These are phyloP conservation scores for Coniosporium tulheliwenetii DNA, from an alignment of 2,329 filamentous ascomycete species.

Conservation along the genomic window DNA sequence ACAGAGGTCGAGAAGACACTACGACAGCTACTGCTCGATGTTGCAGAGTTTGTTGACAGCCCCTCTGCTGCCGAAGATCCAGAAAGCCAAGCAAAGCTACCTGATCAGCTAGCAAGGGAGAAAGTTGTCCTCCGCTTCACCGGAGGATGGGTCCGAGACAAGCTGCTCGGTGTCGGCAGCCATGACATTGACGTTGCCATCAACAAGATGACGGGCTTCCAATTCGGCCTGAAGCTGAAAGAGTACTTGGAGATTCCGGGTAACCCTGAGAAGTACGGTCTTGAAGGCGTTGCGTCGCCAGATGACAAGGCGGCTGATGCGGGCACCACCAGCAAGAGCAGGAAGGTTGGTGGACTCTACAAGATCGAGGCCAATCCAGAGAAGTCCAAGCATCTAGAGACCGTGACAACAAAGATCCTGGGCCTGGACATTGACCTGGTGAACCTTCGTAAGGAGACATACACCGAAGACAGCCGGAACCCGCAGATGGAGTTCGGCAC, in stretches of 20 bases:
- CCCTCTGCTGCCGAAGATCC: slow-evolving; percentile 11
- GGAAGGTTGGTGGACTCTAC: slow-evolving; percentile 60
- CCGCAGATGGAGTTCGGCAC: slow-evolving; percentile 90
- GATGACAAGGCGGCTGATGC: slow-evolving; percentile 22
- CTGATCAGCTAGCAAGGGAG: slow-evolving; percentile 27
- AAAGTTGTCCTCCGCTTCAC: slow-evolving; percentile 55
- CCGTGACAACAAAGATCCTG: slow-evolving; percentile 71
- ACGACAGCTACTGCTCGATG: slow-evolving; percentile 63
- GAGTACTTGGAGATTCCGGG: slow-evolving; percentile 49
- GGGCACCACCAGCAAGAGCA: slow-evolving; percentile 26
- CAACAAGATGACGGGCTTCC: slow-evolving; percentile 68
- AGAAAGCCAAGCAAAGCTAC: slow-evolving; percentile 18
- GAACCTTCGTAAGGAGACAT: slow-evolving; percentile 84
- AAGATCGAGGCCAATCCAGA: slow-evolving; percentile 87
- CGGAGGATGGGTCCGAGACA: slow-evolving; percentile 79
- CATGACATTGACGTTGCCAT: slow-evolving; percentile 78
- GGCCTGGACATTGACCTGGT: slow-evolving; percentile 87
- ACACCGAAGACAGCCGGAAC: slow-evolving; percentile 76
- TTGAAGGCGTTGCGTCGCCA: slow-evolving; percentile 20
- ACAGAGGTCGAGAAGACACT: slow-evolving; percentile 57
- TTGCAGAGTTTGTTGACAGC: slow-evolving; percentile 52
- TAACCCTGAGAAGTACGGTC: slow-evolving; percentile 45
- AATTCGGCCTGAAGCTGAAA: slow-evolving; percentile 55
- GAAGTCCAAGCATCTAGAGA: slow-evolving; percentile 93
- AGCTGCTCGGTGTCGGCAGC: slow-evolving; percentile 54